A percentile compares a stretch with the other conserved stretches of the same genome.
phyloP scores from a whole-genome alignment of 805 yeast genomes.

The Yamadazyma scolyti region DNA sequence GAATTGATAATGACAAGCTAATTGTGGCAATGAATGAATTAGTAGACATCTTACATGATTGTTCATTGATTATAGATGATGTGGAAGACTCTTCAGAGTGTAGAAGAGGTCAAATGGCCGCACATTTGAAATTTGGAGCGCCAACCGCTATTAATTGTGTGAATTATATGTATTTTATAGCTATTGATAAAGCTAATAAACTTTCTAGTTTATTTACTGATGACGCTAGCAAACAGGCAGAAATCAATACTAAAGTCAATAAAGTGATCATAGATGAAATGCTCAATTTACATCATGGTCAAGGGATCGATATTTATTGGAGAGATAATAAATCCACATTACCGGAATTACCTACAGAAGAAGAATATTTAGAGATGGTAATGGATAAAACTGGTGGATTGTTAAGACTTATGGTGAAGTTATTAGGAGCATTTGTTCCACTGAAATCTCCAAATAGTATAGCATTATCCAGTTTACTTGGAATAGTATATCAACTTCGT shows the following conservation, averaged over 20 bases:
- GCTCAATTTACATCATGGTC: conserved; percentile 82
- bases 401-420: conserved; percentile 66
- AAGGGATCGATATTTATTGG: conserved; percentile 88
- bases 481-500: conserved; percentile 77
- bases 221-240: conserved; percentile 3
- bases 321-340: conserved; percentile 28
- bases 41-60: conserved; percentile 31
- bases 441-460: conserved; percentile 5
- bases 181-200: conserved; percentile 47
- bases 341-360: conserved; percentile 18
- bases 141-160: conserved; percentile 83
- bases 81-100: conserved; percentile 74
- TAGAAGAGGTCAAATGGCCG: conserved; percentile 75
- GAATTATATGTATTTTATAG: conserved; percentile 74
- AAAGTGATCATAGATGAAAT: conserved; percentile 63
- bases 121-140: conserved; percentile 73
- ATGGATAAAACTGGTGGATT: conserved; percentile 86
- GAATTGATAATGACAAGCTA: conserved; percentile 19
- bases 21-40: conserved; percentile 24
- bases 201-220: conserved; percentile 13
- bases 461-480: conserved; percentile 71
- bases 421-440: conserved; percentile 42
- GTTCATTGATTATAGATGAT: conserved; percentile 62
- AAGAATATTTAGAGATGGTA: conserved; percentile 73
- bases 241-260: conserved; percentile 19